Conservation (phyloP, 192 early-diverging fungal species). For the Coemansia javaensis region DNA sequence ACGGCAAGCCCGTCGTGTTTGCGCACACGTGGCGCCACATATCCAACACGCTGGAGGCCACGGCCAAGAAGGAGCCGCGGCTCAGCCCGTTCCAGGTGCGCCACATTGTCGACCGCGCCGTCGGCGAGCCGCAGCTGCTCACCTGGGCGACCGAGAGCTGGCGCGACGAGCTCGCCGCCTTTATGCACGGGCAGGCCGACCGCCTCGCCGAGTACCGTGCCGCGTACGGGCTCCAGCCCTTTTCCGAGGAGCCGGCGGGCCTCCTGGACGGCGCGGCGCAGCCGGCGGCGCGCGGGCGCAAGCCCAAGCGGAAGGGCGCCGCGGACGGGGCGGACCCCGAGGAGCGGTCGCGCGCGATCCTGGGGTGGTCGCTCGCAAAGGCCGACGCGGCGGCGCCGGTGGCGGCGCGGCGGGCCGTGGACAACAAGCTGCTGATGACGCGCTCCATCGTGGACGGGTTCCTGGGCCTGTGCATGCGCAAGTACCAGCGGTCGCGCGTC, state of each 20-base stretch:
- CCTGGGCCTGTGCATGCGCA: conserved; percentile 70
- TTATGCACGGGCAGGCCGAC: conserved; percentile 55
- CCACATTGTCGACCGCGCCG: conserved; percentile 49
- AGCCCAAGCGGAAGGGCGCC: conserved; percentile 21
- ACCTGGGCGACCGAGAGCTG: conserved; percentile 48
- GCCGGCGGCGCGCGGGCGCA: conserved; percentile 23
- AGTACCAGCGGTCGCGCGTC: conserved; percentile 86
- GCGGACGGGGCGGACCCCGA: conserved; percentile 7
- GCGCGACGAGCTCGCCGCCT: conserved; percentile 57
- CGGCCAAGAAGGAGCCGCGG: conserved; percentile 11
- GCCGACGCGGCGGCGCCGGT: conserved; percentile 19
- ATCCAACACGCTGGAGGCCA: conserved; percentile 17
- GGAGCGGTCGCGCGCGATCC: conserved; percentile 7
- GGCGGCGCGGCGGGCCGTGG: conserved; percentile 51
- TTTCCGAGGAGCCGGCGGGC: conserved; percentile 11
- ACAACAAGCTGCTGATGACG: conserved; percentile 70
- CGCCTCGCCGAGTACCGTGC: conserved; percentile 56
- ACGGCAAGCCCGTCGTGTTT: conserved; percentile 83
- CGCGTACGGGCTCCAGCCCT: conserved; percentile 29
- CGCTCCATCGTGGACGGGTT: conserved; percentile 67
- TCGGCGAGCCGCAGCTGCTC: conserved; percentile 46
- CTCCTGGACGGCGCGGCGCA: conserved; percentile 4
- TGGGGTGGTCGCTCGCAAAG: conserved; percentile 25
- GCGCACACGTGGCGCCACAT: conserved; percentile 72
- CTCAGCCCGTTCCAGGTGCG: conserved; percentile 46